Base-by-base conservation (phyloP, 2,329 filamentous ascomycete genomes). In the Botrytis deweyae region DNA sequence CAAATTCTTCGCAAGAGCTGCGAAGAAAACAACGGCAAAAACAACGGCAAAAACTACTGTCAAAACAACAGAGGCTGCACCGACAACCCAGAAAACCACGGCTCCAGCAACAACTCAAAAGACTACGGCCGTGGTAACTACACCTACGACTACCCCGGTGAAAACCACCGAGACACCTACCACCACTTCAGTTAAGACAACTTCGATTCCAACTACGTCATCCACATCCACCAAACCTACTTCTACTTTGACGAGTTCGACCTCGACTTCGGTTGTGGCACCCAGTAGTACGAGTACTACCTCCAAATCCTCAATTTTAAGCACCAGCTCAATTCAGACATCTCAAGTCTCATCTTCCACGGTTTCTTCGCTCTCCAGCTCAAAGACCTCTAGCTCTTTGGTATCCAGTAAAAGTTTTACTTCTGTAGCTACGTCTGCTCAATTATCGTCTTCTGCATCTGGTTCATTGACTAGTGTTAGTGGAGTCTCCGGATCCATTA, bases 1-100 rank as follows among this genome's bases (percentile, higher is more conserved):
- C 33, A 72, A 42, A 42, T 72, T 72, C 25, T 72, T 72, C n/a
- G 69, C 42, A 49, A 72, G 69, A 29, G 69, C 59, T 16, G 42
- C 38, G 25, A 72, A 65, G 25, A 72, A 64, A 22, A 42, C 67
- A 16, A 70, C 67, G 1, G 38, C 67, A 9, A 70, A 42, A n/a
- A 59, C 52, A 9, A 70, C 66, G 3, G 36, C 66, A 29, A 69
- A 40, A 25, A 58, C 49, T 0, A 70, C 40, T 46, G 40, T n/a
- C 14, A 25, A 49, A 36, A 40, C 67, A 25, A 61, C 52, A 25
- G 42, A 65, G 29, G 63, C 40, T 49, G n/a, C 38, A 46, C 36
- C 38, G 6, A 71, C 22, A 29, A 46, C 58, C 3, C 40, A 49
- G 33, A 44, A 46, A 63, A 29, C 69, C 25, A 65, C 69, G 4